These are phyloP conservation scores for Davidsoniella virescens DNA, from an alignment of 2,329 filamentous ascomycete genomes.

Conservation along the genomic window DNA sequence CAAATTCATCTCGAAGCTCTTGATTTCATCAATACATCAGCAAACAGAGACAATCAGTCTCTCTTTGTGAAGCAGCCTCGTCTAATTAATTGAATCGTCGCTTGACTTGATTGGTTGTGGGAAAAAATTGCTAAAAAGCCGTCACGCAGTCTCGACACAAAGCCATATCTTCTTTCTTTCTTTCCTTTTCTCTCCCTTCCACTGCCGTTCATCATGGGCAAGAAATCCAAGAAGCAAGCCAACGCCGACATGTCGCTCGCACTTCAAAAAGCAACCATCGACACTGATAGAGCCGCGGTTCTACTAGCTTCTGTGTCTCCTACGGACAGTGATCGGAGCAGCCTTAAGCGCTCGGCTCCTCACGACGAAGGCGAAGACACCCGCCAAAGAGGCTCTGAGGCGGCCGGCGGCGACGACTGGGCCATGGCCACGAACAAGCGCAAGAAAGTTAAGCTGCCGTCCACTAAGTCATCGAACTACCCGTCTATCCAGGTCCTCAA, in stretches of 20 bases:
- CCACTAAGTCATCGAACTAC: slow-evolving; percentile 38
- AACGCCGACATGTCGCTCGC: slow-evolving; percentile 12
- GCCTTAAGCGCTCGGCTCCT: slow-evolving; percentile 33
- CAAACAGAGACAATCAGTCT: too few species aligned
- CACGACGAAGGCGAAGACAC: slow-evolving; percentile 25
- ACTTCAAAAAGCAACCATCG: slow-evolving; percentile 12
- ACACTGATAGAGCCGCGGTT: not conserved
- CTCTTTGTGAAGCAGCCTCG: not conserved
- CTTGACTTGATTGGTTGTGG: too few species aligned
- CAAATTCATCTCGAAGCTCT: too few species aligned
- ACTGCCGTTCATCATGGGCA: slow-evolving; percentile 14
- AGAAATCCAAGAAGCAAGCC: slow-evolving; percentile 15
- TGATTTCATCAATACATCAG: too few species aligned
- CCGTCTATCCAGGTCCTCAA: slow-evolving; percentile 42
- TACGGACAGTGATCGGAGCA: slow-evolving; percentile 21
- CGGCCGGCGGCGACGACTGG: slow-evolving; percentile 28
- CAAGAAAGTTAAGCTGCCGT: slow-evolving; percentile 45
- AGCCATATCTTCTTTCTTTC: not conserved
- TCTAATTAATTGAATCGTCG: too few species aligned
- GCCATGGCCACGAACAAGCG: slow-evolving; percentile 35
- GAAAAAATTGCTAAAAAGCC: too few species aligned
- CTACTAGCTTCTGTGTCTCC: not conserved
- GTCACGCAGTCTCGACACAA: too few species aligned
- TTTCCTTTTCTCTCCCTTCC: not conserved
- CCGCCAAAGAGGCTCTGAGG: slow-evolving; percentile 3